Evolutionary conservation across 257 asterid genomes (phyloP), one percentile per base, ranked within the genome.

Genomic region (Avicennia marina): DNA sequence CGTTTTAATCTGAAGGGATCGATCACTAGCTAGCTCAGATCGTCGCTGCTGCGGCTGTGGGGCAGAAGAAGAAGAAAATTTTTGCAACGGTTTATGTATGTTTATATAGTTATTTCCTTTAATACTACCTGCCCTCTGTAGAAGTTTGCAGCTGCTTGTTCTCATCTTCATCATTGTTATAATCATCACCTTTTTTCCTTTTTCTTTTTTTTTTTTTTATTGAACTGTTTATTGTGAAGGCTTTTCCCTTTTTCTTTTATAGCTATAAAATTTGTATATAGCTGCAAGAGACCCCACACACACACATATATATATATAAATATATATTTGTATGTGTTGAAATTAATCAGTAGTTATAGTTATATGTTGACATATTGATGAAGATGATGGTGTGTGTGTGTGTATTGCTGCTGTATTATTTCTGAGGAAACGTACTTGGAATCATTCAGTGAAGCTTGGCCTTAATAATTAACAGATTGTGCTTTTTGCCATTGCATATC

Each of bases 251-350:
- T 9, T 1, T 21, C 13, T 46, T 25, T 56, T 55, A 17, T 56
- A 50, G 61, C n/a, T n/a, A n/a, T n/a, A n/a, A n/a, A 62, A 38
- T n/a, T 53, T 56, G 72, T 65, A 62, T 61, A 72, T 63, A 71
- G 73, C n/a, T n/a, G n/a, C n/a, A n/a, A 70, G 62, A 60, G 64
- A 66, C 53, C 15, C 51, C 29, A 18, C 25, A 26, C n/a, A 51
- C 40, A 19, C 17, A 3, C 27, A 7, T 21, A 25, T 38, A 11
- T 41, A 25, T 59, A 45, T 22, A 41, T 36, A 20, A 55, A 55
- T 45, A 43, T 48, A 48, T 15, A 6, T 38, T 48, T 71, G 58
- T 57, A 66, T 62, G 49, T 27, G 62, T 46, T 44, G 38, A 48
- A 26, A 60, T 18, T 10, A n/a, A n/a, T n/a, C n/a, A n/a, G n/a